These are phyloP conservation scores for Carpinus fangiana DNA, from an alignment of 306 rosid species.

Conservation along the genomic window DNA sequence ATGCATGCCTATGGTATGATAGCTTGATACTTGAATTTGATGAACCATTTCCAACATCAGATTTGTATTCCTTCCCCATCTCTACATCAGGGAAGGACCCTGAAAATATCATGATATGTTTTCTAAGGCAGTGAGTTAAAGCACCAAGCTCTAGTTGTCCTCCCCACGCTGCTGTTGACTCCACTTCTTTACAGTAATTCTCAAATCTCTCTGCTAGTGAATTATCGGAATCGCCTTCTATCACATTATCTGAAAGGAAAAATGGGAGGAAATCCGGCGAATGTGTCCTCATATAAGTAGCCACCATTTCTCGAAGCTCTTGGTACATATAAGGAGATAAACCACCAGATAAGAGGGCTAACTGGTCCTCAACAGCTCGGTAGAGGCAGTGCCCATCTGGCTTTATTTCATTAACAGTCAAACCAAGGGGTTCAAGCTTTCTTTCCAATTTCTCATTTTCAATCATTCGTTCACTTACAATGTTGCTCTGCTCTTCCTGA, in stretches of 20 bases:
- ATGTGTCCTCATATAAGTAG: slow-evolving; percentile 75
- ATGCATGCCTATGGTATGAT: slow-evolving; percentile 92
- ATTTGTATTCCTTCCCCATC: slow-evolving; percentile 92
- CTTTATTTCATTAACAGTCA: slow-evolving; percentile 71
- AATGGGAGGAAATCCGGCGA: slow-evolving; percentile 73
- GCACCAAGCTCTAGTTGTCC: slow-evolving; percentile 97
- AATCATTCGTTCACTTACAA: slow-evolving; percentile 64
- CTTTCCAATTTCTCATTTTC: slow-evolving; percentile 73
- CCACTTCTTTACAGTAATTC: slow-evolving; percentile 80
- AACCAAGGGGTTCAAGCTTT: slow-evolving; percentile 82
- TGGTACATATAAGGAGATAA: slow-evolving; percentile 65
- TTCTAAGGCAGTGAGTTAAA: slow-evolving; percentile 75
- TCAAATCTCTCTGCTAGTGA: slow-evolving; percentile 63
- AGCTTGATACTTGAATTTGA: slow-evolving; percentile 58
- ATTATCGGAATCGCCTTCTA: slow-evolving; percentile 50
- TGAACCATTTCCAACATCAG: slow-evolving; percentile 32
- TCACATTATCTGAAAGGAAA: slow-evolving; percentile 62
- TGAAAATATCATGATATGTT: slow-evolving; percentile 79
- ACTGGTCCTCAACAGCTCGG: slow-evolving; percentile 85
- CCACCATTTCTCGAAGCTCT: slow-evolving; percentile 79
- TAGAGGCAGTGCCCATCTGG: slow-evolving; percentile 97
- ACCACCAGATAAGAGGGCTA: slow-evolving; percentile 53
- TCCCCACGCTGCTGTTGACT: slow-evolving; percentile 94
- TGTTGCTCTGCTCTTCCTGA: slow-evolving; percentile 75
- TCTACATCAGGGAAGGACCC: slow-evolving; percentile 98